Conservation (phyloP, 2,329 filamentous ascomycete species). For the Phyllosticta paracitricarpa region DNA sequence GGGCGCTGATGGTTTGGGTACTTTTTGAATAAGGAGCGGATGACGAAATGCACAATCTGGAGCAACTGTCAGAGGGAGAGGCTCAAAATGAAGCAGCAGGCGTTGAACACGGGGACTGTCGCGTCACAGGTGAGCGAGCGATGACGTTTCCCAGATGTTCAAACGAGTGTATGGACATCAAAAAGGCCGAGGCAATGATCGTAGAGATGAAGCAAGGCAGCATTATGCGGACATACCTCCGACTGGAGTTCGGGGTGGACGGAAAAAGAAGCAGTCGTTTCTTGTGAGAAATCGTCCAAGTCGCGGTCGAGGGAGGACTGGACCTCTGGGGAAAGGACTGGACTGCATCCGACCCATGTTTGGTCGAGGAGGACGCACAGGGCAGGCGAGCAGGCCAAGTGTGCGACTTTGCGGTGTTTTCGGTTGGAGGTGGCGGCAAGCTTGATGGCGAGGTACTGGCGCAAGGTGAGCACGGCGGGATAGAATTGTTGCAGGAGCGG, state of each 20-base stretch:
- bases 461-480: constrained; percentile 52
- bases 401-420: constrained; percentile 37
- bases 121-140: neutral
- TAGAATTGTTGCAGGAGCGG: constrained; percentile 63
- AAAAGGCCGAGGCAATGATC: neutral
- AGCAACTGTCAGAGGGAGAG: constrained; percentile 36
- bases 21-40: constrained; percentile 66
- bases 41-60: constrained; percentile 41
- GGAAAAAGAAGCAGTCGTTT: constrained; percentile 22
- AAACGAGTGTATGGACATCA: neutral
- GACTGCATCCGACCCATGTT: constrained; percentile 49
- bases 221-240: constrained; percentile 29
- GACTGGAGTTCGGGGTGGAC: constrained; percentile 25
- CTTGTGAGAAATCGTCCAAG: constrained; percentile 36
- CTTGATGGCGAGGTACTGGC: constrained; percentile 57
- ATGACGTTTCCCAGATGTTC: neutral
- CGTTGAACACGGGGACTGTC: neutral
- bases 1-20: constrained; percentile 42
- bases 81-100: constrained; percentile 2
- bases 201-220: constrained; percentile 1
- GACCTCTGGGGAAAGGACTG: constrained; percentile 27
- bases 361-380: constrained; percentile 56
- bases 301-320: constrained; percentile 23
- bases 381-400: constrained; percentile 16
- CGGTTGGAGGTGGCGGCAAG: constrained; percentile 57